Evolutionary conservation across 179 eudicot genomes (phyloP).

Genomic region (Gypsophila paniculata): DNA sequence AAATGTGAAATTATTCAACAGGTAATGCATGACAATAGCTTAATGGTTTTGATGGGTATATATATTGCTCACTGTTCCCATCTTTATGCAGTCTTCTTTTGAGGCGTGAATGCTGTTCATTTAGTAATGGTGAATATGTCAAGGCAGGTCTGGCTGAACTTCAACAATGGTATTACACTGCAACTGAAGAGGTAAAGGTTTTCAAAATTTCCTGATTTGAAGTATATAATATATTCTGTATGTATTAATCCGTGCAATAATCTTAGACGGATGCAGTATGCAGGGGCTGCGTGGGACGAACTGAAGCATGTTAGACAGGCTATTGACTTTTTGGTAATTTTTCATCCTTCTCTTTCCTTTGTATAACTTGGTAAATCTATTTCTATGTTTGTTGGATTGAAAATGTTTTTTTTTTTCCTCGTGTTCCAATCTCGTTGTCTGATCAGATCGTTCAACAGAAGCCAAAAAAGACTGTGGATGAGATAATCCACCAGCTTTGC

Average conservation of each 20-base stretch:
- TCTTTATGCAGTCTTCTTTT: slow-evolving; percentile 66
- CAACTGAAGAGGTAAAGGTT: slow-evolving; percentile 72
- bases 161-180: slow-evolving; percentile 68
- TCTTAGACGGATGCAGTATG: slow-evolving; percentile 55
- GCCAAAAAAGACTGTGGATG: slow-evolving; percentile 78
- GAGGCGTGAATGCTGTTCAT: slow-evolving; percentile 93
- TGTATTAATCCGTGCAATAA: slow-evolving; percentile 11
- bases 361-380: background rate
- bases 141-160: slow-evolving; percentile 88
- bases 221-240: background rate
- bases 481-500: slow-evolving; percentile 71
- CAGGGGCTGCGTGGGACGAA: slow-evolving; percentile 88
- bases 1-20: slow-evolving; percentile 93
- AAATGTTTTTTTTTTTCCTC: background rate
- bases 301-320: slow-evolving; percentile 90
- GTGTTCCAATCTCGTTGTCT: slow-evolving; percentile 1
- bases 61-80: background rate
- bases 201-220: slow-evolving; percentile 3
- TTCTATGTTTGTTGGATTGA: slow-evolving; percentile 1
- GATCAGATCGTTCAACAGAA: slow-evolving; percentile 81
- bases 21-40: slow-evolving; percentile 36
- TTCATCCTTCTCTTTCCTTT: background rate
- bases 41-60: background rate
- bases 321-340: slow-evolving; percentile 63
- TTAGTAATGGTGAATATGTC: slow-evolving; percentile 91